phyloP scores from a whole-genome alignment of 768 basidiomycete genomes.

The Mycena albidolilacea region DNA sequence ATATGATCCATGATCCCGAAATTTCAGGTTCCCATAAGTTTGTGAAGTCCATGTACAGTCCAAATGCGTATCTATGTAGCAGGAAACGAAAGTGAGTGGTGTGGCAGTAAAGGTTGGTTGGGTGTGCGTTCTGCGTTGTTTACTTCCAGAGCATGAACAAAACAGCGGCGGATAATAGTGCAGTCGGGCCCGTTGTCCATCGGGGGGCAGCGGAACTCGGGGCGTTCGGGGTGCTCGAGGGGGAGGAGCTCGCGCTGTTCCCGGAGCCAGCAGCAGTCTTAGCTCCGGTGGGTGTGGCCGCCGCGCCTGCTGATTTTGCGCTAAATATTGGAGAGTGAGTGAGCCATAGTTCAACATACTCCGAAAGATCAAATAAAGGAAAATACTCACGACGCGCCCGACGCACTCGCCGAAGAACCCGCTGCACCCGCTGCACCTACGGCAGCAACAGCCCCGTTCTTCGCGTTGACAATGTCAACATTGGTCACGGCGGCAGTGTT shows the following conservation, averaged over 20 bases:
- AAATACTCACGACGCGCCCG: background rate
- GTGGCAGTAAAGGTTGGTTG: no score
- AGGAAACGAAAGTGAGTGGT: no score
- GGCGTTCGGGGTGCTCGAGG: background rate
- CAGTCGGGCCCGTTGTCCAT: background rate
- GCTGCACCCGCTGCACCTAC: slow-evolving; percentile 3
- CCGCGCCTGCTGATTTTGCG: no score
- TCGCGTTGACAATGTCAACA: slow-evolving; percentile 46
- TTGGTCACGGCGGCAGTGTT: slow-evolving; percentile 3
- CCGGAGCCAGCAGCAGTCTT: background rate
- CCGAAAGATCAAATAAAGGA: background rate
- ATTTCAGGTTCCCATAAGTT: no score
- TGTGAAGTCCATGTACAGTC: no score
- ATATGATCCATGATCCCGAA: no score
- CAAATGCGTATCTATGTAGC: no score
- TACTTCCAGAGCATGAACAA: slow-evolving; percentile 6
- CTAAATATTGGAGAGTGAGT: background rate
- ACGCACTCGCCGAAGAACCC: no score
- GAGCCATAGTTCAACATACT: background rate
- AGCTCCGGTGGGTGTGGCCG: no score
- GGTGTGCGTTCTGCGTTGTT: background rate
- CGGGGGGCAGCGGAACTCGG: background rate
- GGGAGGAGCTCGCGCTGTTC: background rate
- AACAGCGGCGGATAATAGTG: background rate
- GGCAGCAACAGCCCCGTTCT: background rate